Evolutionary conservation across 2,329 filamentous ascomycete genomes (phyloP).

Genomic region (Lachnellula hyalina): DNA sequence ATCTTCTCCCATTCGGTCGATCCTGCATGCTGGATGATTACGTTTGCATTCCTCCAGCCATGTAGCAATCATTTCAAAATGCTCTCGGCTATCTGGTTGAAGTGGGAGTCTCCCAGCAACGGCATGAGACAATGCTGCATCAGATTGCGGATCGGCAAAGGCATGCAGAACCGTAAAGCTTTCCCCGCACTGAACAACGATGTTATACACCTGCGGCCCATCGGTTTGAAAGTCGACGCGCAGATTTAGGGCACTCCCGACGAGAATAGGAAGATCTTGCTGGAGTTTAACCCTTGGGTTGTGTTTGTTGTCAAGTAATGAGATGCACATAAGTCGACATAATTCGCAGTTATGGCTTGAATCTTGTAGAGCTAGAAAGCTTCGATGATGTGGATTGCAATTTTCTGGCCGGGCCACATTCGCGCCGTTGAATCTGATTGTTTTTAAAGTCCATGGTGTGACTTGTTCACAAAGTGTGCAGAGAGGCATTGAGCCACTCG

Average conservation of each 20-base stretch:
- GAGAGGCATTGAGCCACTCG: neutral
- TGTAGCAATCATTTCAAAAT: neutral
- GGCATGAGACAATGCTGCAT: neutral
- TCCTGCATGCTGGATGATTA: neutral
- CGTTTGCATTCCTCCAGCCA: neutral
- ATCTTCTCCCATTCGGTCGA: neutral
- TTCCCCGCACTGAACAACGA: conserved; percentile 1
- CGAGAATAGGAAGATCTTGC: neutral
- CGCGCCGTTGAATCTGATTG: neutral
- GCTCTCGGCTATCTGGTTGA: neutral
- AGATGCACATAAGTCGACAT: neutral
- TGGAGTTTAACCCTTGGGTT: neutral
- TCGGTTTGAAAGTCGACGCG: neutral
- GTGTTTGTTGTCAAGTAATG: neutral
- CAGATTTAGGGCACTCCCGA: neutral
- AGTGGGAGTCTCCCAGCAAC: neutral
- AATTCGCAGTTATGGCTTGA: neutral
- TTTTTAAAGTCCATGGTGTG: conserved; percentile 1
- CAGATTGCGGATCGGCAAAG: neutral
- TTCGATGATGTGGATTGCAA: neutral
- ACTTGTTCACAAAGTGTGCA: conserved; percentile 2
- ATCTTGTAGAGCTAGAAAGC: neutral
- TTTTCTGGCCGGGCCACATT: neutral
- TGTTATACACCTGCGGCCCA: neutral
- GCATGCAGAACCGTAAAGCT: neutral